Evolutionary conservation across 2,329 filamentous ascomycete genomes (phyloP).

Genomic region (Torrubiella hemipterigena): DNA sequence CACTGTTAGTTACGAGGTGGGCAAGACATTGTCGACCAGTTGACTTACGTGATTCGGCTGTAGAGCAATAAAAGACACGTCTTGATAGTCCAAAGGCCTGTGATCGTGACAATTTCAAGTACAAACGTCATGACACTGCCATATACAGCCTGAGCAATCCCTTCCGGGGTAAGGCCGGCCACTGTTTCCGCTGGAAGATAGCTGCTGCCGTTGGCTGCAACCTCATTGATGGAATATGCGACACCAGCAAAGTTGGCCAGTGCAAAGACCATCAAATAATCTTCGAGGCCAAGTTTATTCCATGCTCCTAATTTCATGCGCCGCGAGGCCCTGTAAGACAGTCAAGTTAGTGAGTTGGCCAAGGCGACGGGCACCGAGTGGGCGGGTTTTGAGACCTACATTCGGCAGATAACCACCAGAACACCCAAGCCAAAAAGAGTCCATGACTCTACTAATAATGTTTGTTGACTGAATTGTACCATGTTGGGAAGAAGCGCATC

Average conservation of each 20-base stretch:
- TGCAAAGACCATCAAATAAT: conserved; percentile 43
- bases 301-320: conserved; percentile 28
- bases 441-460: conserved; percentile 22
- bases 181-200: conserved; percentile 24
- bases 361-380: background rate
- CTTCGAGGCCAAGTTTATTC: conserved; percentile 38
- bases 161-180: conserved; percentile 29
- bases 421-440: conserved; percentile 15
- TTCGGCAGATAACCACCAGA: conserved; percentile 12
- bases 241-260: conserved; percentile 27
- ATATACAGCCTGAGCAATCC: conserved; percentile 27
- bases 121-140: conserved; percentile 44
- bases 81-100: conserved; percentile 40
- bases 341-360: background rate
- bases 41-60: conserved; percentile 33
- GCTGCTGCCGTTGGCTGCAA: conserved; percentile 30
- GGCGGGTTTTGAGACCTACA: conserved; percentile 6
- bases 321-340: conserved; percentile 12
- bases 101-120: conserved; percentile 38
- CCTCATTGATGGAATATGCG: conserved; percentile 28
- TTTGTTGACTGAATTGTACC: conserved; percentile 11
- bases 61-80: conserved; percentile 40
- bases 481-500: conserved; percentile 8
- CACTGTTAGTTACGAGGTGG: background rate
- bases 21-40: background rate